Percentiles rank a stretch among this genome's conserved stretches.
phyloP scores from a whole-genome alignment of 441 rosid genomes.

The Gossypium aridum region DNA sequence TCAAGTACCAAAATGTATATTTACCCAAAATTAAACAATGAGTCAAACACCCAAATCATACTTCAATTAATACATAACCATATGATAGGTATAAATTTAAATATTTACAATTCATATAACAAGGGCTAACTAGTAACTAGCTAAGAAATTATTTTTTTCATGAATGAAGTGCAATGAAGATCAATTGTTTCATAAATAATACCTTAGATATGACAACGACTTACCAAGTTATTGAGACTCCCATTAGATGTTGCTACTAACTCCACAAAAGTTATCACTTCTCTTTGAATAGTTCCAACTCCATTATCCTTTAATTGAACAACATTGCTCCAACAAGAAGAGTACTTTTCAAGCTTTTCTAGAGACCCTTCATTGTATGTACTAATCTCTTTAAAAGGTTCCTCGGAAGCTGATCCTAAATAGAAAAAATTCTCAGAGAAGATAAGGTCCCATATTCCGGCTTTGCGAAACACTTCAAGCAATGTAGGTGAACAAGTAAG shows the following conservation, averaged over 20 bases:
- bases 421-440: slow-evolving; percentile 78
- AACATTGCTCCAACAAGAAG: slow-evolving; percentile 14
- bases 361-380: slow-evolving; percentile 17
- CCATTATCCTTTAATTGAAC: slow-evolving; percentile 12
- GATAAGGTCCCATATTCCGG: slow-evolving; percentile 72
- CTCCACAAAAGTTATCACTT: slow-evolving; percentile 57
- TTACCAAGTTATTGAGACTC: slow-evolving; percentile 57
- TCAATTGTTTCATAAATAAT: slow-evolving; percentile 1
- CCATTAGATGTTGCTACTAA: slow-evolving; percentile 60
- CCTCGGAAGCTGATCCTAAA: slow-evolving; percentile 38
- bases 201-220: slow-evolving; percentile 14
- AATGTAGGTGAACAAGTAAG: slow-evolving; percentile 46
- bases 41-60: neutral
- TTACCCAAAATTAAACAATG: neutral
- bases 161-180: slow-evolving; percentile 1
- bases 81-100: neutral
- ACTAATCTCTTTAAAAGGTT: slow-evolving; percentile 29
- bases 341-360: slow-evolving; percentile 24
- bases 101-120: neutral
- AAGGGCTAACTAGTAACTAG: neutral
- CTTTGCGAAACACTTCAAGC: slow-evolving; percentile 56
- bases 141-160: neutral
- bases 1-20: neutral
- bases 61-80: neutral
- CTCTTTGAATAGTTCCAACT: slow-evolving; percentile 48